Base-by-base conservation (phyloP, 2,329 filamentous ascomycete species). In the Calcarisporium arbuscula region DNA sequence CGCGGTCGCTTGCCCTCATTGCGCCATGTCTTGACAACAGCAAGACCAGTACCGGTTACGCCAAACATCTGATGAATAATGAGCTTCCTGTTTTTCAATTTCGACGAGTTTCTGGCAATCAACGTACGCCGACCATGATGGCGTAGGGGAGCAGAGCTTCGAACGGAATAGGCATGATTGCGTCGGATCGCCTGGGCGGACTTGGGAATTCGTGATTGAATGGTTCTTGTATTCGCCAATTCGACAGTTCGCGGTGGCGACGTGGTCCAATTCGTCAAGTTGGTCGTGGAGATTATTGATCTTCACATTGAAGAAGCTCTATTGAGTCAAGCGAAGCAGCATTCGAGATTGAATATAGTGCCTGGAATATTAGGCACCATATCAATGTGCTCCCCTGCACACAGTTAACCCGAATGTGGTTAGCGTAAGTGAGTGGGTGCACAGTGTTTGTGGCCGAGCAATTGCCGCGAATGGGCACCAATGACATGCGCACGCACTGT, bases 121-220 rank as follows among this genome's bases (percentile, higher is more conserved):
- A 7, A 56, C 73, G 58, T 68, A 80, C 76, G 52, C 60, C 66
- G 49, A 75, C 57, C 57, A 80, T 74, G 67, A 81, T 79, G 58
- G 63, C 77, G 58, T 80, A 80, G 28, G 77, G 76, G 59, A 81
- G 65, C 46, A 81, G 53, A 32, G 74, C 63, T 60, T 81, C 77
- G 61, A 80, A 81, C 30, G 77, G 77, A 44, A 81, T 61, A 40
- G 72, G 72, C 77, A 81, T 81, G 41, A 36, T 49, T 50, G 47
- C 38, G 44, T 34, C 35, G 45, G 33, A 56, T 54, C 56, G 50
- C 53, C 42, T 43, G 34, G 40, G 54, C 52, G 54, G 56, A 47
- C 53, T 53, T 42, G n/a, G n/a, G n/a, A n/a, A n/a, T n/a, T n/a
- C n/a, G n/a, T n/a, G n/a, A n/a, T n/a, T n/a, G n/a, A n/a, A n/a